These are phyloP conservation scores for Globisporangium barbulae DNA, from an alignment of 352 stramenopile species.

Conservation along the genomic window DNA sequence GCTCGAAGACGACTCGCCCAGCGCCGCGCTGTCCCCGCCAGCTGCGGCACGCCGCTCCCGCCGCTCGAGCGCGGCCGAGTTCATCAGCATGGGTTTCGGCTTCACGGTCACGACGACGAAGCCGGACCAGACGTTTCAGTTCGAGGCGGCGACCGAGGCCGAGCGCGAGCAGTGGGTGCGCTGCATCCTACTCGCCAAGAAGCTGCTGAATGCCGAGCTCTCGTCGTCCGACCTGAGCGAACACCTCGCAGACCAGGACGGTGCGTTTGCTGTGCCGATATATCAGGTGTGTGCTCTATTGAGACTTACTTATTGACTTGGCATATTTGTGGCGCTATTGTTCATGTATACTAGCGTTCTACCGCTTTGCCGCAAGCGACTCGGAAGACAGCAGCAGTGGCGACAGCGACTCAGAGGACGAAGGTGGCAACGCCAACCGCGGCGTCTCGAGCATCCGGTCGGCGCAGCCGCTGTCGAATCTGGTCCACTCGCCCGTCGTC, in stretches of 20 bases:
- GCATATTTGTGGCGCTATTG: not conserved
- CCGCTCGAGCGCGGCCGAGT: constrained; percentile 17
- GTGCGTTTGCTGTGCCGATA: constrained; percentile 12
- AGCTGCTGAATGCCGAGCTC: constrained; percentile 23
- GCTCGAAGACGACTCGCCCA: constrained; percentile 15
- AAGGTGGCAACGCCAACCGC: not conserved
- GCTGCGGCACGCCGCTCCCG: constrained; percentile 18
- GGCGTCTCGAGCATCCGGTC: constrained; percentile 21
- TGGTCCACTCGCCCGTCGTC: constrained; percentile 16
- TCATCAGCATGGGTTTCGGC: constrained; percentile 24
- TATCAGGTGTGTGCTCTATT: not conserved
- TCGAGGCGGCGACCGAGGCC: constrained; percentile 27
- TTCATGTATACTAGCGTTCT: constrained; percentile 27
- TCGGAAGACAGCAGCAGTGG: constrained; percentile 44
- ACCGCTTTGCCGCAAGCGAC: constrained; percentile 48
- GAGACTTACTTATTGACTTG: not conserved
- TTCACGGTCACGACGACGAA: constrained; percentile 37
- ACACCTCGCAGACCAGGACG: constrained; percentile 14
- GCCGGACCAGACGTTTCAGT: constrained; percentile 30
- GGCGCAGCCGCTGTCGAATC: constrained; percentile 24
- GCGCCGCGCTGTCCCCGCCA: constrained; percentile 7
- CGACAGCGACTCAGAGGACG: constrained; percentile 4
- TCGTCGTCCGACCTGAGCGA: not conserved
- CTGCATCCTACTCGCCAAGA: constrained; percentile 35
- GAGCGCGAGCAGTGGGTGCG: constrained; percentile 50